A percentile compares a stretch with the other conserved stretches of the same genome.
Conservation (phyloP, 345 rosid genomes). For the Rhizophora apiculata region DNA sequence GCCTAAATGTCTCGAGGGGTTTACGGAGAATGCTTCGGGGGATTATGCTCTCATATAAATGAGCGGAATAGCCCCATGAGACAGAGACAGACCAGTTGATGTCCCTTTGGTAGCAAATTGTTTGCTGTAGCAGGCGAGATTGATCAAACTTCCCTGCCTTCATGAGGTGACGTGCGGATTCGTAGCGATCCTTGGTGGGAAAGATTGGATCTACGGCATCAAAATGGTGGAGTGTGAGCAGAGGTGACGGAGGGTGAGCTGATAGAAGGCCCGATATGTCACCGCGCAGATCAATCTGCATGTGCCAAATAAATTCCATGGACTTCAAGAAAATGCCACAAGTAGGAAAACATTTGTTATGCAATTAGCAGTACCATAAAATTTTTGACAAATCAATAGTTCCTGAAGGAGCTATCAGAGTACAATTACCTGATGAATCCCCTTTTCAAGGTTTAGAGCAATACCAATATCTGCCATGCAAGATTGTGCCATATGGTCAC, state of each 20-base stretch:
- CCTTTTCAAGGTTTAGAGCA: slow-evolving; percentile 36
- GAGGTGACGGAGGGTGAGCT: slow-evolving; percentile 55
- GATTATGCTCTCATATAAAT: slow-evolving; percentile 47
- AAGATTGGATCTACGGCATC: slow-evolving; percentile 54
- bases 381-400: too few relatives aligned
- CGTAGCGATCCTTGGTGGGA: slow-evolving; percentile 43
- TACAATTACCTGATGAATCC: slow-evolving; percentile 62
- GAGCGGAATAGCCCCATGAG: slow-evolving; percentile 64
- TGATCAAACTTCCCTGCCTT: slow-evolving; percentile 45
- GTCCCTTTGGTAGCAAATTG: slow-evolving; percentile 54
- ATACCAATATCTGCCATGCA: slow-evolving; percentile 56
- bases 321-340: background rate
- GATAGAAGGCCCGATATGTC: slow-evolving; percentile 66
- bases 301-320: background rate
- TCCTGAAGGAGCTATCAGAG: background rate
- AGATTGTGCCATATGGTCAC: slow-evolving; percentile 35
- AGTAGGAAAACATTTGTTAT: background rate
- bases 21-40: slow-evolving; percentile 44
- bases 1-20: slow-evolving; percentile 53
- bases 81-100: slow-evolving; percentile 56
- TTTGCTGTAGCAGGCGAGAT: slow-evolving; percentile 56
- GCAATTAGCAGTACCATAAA: too few relatives aligned
- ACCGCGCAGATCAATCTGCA: slow-evolving; percentile 57
- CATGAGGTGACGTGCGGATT: slow-evolving; percentile 58
- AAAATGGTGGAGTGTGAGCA: slow-evolving; percentile 61